Evolutionary conservation across 1,139 yeast genomes (phyloP).

Genomic region (Scheffersomyces titani): DNA sequence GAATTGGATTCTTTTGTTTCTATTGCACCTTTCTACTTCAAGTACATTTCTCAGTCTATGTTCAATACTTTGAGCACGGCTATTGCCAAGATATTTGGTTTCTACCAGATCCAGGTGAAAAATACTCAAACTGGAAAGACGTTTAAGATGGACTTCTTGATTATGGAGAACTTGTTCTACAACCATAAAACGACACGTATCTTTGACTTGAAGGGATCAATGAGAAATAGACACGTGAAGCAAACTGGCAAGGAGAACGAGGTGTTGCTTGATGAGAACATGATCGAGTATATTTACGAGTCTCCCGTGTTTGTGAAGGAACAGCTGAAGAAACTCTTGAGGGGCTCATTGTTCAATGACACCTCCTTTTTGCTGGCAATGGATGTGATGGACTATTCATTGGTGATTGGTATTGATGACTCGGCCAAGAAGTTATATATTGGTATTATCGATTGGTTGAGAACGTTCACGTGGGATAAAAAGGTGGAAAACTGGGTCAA

Average conservation of each 20-base stretch:
- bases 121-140: slow-evolving; percentile 74
- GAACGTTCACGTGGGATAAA: slow-evolving; percentile 99
- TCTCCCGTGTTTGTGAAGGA: slow-evolving; percentile 94
- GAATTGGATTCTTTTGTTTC: slow-evolving; percentile 93
- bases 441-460: slow-evolving; percentile 92
- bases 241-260: slow-evolving; percentile 96
- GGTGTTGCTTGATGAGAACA: slow-evolving; percentile 91
- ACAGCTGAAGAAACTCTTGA: slow-evolving; percentile 78
- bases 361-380: slow-evolving; percentile 91
- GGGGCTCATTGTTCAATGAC: slow-evolving; percentile 93
- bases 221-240: slow-evolving; percentile 95
- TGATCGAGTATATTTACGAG: slow-evolving; percentile 97
- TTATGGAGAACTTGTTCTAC: slow-evolving; percentile 94
- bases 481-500: slow-evolving; percentile 98
- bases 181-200: slow-evolving; percentile 81
- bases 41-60: slow-evolving; percentile 92
- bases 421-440: slow-evolving; percentile 69
- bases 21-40: slow-evolving; percentile 96
- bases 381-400: slow-evolving; percentile 98
- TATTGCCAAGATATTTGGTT: slow-evolving; percentile 91
- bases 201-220: slow-evolving; percentile 95
- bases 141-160: slow-evolving; percentile 85
- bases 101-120: slow-evolving; percentile 87
- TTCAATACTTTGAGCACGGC: slow-evolving; percentile 95
- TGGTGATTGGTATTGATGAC: slow-evolving; percentile 88